Evolutionary conservation across 495 filamentous ascomycete species (phyloP).

Genomic region (Hyaloscypha bicolor): DNA sequence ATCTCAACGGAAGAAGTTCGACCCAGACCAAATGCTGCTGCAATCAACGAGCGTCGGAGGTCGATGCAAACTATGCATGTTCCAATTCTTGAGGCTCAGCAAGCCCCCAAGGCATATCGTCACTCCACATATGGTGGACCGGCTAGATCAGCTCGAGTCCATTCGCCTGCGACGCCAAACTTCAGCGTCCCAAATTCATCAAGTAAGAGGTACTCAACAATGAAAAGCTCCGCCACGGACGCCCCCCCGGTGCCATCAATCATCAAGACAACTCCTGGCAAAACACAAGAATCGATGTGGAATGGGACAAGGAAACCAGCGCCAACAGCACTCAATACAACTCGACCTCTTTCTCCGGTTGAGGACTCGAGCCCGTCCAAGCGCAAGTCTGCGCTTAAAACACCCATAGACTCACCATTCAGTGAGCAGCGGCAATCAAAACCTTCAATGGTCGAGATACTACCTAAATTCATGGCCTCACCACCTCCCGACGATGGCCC

Average conservation of each 20-base stretch:
- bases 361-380: constrained; percentile 49
- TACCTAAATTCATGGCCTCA: not conserved
- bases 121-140: constrained; percentile 34
- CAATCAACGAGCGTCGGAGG: constrained; percentile 53
- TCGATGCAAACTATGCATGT: constrained; percentile 50
- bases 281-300: constrained; percentile 25
- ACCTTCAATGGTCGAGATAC: constrained; percentile 10
- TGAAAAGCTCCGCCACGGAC: constrained; percentile 29
- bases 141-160: not conserved
- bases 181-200: constrained; percentile 51
- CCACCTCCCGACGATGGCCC: constrained; percentile 4
- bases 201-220: constrained; percentile 44
- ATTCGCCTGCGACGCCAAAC: constrained; percentile 40
- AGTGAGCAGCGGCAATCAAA: constrained; percentile 11
- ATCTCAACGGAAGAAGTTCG: constrained; percentile 40
- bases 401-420: constrained; percentile 20
- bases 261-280: constrained; percentile 12
- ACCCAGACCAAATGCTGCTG: constrained; percentile 51
- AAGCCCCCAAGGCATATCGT: constrained; percentile 29
- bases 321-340: constrained; percentile 44
- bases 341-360: constrained; percentile 51
- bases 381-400: constrained; percentile 20
- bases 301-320: constrained; percentile 40
- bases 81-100: constrained; percentile 25
- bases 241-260: not conserved